These are phyloP conservation scores for Conticribra guillardii DNA, from an alignment of 108 stramenopile species.

Conservation along the genomic window DNA sequence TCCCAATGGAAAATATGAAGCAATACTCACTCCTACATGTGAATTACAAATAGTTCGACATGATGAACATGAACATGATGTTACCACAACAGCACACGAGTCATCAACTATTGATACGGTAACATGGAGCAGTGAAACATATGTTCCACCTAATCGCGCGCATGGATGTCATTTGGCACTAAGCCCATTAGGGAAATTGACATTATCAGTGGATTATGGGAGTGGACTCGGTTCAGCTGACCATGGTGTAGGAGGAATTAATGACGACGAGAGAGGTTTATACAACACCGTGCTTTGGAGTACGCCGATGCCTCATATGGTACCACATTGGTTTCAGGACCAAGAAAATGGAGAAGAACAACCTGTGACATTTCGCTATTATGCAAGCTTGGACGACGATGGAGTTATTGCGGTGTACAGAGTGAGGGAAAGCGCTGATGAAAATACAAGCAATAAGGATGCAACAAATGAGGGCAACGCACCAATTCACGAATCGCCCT, in stretches of 20 bases:
- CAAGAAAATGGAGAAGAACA: constrained; percentile 32
- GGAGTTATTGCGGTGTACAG: constrained; percentile 76
- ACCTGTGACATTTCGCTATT: constrained; percentile 43
- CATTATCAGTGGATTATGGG: constrained; percentile 48
- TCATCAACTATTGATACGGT: constrained; percentile 14
- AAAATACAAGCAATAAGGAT: constrained; percentile 2
- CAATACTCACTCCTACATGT: constrained; percentile 62
- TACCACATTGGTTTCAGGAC: constrained; percentile 45
- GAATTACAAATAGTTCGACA: constrained; percentile 55
- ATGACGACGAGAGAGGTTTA: not conserved
- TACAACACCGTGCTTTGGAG: constrained; percentile 67
- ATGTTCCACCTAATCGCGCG: constrained; percentile 39
- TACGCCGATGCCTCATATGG: constrained; percentile 50
- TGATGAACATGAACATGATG: constrained; percentile 23
- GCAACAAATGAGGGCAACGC: not conserved
- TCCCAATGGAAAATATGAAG: constrained; percentile 65
- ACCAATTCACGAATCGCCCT: not conserved
- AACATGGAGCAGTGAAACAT: constrained; percentile 59
- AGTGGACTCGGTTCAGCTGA: constrained; percentile 53
- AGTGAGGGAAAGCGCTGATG: no score
- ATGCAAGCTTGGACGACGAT: constrained; percentile 79
- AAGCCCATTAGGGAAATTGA: constrained; percentile 27
- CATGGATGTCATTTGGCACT: constrained; percentile 60
- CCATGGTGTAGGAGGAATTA: not conserved
- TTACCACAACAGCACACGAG: constrained; percentile 12